Evolutionary conservation across 31 red algal species (phyloP).

Genomic region (Odonthalia washingtoniensis): DNA sequence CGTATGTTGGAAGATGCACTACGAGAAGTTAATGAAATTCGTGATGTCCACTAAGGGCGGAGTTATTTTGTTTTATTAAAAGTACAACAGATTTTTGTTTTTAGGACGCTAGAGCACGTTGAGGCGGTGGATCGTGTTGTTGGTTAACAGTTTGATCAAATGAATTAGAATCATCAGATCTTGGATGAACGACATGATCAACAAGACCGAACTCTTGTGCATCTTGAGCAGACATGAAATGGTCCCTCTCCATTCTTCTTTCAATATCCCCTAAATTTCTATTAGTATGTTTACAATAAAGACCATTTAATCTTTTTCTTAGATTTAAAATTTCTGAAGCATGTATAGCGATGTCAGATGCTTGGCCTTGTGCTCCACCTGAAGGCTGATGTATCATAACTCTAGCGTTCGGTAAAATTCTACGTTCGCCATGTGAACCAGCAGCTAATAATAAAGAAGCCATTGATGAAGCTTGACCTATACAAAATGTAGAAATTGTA

Average conservation of each 20-base stretch:
- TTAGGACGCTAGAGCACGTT: background rate
- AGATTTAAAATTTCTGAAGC: conserved; percentile 83
- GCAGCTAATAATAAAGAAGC: conserved; percentile 84
- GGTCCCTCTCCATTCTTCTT: conserved; percentile 82
- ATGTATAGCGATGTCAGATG: conserved; percentile 83
- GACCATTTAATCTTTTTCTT: conserved; percentile 69
- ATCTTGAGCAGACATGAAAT: conserved; percentile 94
- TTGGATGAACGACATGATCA: conserved; percentile 84
- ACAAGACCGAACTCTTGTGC: conserved; percentile 84
- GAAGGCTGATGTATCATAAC: conserved; percentile 96
- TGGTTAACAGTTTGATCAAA: background rate
- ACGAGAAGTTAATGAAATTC: conserved; percentile 68
- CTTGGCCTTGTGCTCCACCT: conserved; percentile 87
- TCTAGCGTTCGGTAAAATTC: conserved; percentile 77
- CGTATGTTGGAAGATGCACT: conserved; percentile 63
- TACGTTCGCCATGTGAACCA: conserved; percentile 71
- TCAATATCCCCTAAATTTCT: conserved; percentile 58
- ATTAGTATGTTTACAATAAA: conserved; percentile 78
- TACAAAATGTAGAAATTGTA: conserved; percentile 76
- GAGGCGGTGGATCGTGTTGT: background rate
- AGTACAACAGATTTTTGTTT: background rate
- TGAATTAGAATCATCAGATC: no score
- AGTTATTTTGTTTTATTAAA: background rate
- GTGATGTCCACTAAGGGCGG: conserved; percentile 65
- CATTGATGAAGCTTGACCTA: conserved; percentile 90